A percentile compares a stretch with the other conserved stretches of the same genome.
phyloP scores from a whole-genome alignment of 148 eudicot species.

The Fagopyrum tataricum region DNA sequence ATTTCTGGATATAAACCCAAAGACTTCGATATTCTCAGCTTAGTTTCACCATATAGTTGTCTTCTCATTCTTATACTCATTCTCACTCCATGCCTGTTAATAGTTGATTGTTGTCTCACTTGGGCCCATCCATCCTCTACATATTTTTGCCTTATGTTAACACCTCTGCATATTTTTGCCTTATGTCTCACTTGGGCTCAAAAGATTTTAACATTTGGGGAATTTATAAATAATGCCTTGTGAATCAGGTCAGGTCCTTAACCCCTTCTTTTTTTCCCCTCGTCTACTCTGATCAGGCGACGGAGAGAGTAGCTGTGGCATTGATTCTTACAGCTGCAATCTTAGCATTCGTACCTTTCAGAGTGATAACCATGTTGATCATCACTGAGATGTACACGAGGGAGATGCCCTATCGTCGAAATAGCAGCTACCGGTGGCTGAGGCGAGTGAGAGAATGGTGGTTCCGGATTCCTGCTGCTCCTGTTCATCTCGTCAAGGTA shows the following conservation, averaged over 20 bases:
- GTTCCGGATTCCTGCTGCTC: slow-evolving; percentile 82
- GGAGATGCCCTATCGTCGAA: slow-evolving; percentile 66
- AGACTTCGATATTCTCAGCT: neutral
- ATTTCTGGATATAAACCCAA: neutral
- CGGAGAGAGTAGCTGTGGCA: slow-evolving; percentile 44
- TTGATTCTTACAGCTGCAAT: slow-evolving; percentile 36
- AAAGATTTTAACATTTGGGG: no score
- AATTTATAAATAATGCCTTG: neutral
- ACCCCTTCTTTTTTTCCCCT: neutral
- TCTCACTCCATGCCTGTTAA: neutral
- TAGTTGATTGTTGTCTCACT: neutral
- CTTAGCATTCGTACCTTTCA: slow-evolving; percentile 43
- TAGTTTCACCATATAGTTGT: neutral
- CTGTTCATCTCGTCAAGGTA: slow-evolving; percentile 55
- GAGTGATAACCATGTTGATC: slow-evolving; percentile 27
- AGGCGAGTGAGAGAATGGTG: slow-evolving; percentile 82
- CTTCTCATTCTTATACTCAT: neutral
- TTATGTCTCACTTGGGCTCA: no score
- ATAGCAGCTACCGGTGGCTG: slow-evolving; percentile 42
- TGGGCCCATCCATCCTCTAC: neutral
- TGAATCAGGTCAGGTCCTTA: neutral
- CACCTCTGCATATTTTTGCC: no score
- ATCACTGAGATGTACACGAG: slow-evolving; percentile 60
- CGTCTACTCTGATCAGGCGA: slow-evolving; percentile 43
- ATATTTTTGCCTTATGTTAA: no score